Evolutionary conservation across 1,139 yeast species (phyloP).

Genomic region (Geotrichum australiense): DNA sequence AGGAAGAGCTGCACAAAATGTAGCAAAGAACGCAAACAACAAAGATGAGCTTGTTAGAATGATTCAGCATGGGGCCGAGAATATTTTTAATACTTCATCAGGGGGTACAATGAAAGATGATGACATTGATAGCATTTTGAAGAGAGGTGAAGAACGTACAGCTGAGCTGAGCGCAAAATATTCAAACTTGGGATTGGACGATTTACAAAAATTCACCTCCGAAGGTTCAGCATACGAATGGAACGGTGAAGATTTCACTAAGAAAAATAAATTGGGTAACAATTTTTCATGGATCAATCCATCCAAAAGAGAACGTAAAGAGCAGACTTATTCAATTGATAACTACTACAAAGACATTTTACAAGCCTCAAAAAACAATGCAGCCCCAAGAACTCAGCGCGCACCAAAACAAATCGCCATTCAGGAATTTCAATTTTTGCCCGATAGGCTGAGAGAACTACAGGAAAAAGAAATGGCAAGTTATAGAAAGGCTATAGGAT

Average conservation of each 20-base stretch:
- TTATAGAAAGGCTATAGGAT: conserved; percentile 63
- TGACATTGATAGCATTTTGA: conserved; percentile 74
- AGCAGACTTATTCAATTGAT: conserved; percentile 74
- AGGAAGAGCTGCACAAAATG: conserved; percentile 54
- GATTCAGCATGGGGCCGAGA: conserved; percentile 96
- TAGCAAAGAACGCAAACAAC: conserved; percentile 35
- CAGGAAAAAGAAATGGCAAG: conserved; percentile 74
- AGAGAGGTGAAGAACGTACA: conserved; percentile 76
- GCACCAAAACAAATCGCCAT: conserved; percentile 45
- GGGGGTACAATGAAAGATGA: conserved; percentile 42
- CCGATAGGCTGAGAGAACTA: conserved; percentile 54
- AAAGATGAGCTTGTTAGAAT: conserved; percentile 86
- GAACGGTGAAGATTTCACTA: conserved; percentile 93
- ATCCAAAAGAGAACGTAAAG: conserved; percentile 81
- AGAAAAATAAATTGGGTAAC: conserved; percentile 36
- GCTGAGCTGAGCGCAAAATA: conserved; percentile 70
- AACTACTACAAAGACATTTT: conserved; percentile 80
- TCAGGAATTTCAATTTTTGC: conserved; percentile 88
- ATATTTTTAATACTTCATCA: conserved; percentile 51
- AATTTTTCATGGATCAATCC: conserved; percentile 67
- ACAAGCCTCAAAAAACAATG: conserved; percentile 37
- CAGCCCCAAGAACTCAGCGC: conserved; percentile 47
- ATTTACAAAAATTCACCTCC: conserved; percentile 79
- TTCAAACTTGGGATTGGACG: conserved; percentile 82
- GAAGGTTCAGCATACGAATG: conserved; percentile 88